Conservation (phyloP, 2,329 filamentous ascomycete species). For the Lojkania enalia region DNA sequence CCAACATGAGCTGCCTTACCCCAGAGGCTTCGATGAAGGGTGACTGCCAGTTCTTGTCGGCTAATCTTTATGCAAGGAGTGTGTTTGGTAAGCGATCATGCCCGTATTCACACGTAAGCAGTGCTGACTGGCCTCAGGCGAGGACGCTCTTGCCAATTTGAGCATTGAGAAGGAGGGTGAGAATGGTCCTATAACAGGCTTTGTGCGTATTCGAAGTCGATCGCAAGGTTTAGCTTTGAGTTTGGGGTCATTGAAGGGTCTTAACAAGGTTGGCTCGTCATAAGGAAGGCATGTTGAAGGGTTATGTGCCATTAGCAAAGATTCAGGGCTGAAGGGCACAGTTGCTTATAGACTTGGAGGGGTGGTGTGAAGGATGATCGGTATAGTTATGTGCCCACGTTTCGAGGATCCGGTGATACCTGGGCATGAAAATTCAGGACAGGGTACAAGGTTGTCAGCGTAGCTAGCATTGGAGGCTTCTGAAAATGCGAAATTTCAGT, state of each 20-base stretch:
- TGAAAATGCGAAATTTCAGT: no score
- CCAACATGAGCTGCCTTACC: constrained; percentile 97
- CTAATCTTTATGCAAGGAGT: constrained; percentile 93
- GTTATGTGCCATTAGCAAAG: no score
- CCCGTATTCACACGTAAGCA: neutral
- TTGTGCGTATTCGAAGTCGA: constrained; percentile 95
- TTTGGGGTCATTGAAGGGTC: constrained; percentile 88
- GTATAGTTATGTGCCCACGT: no score
- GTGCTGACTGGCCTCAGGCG: constrained; percentile 61
- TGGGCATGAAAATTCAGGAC: no score
- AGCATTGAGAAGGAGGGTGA: constrained; percentile 98
- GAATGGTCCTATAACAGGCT: constrained; percentile 92
- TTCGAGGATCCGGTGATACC: no score
- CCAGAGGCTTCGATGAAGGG: constrained; percentile 95
- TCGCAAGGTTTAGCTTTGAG: constrained; percentile 94
- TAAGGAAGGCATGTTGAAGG: no score
- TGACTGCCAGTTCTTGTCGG: constrained; percentile 96
- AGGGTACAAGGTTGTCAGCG: no score
- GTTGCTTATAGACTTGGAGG: no score
- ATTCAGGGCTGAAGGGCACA: no score
- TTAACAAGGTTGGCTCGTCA: constrained; percentile 60
- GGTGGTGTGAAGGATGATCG: no score
- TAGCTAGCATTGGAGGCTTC: no score
- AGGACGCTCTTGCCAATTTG: constrained; percentile 96
- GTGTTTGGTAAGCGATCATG: constrained; percentile 82